Conservation (phyloP, 208 protist species). For the Crithidia thermophila region DNA sequence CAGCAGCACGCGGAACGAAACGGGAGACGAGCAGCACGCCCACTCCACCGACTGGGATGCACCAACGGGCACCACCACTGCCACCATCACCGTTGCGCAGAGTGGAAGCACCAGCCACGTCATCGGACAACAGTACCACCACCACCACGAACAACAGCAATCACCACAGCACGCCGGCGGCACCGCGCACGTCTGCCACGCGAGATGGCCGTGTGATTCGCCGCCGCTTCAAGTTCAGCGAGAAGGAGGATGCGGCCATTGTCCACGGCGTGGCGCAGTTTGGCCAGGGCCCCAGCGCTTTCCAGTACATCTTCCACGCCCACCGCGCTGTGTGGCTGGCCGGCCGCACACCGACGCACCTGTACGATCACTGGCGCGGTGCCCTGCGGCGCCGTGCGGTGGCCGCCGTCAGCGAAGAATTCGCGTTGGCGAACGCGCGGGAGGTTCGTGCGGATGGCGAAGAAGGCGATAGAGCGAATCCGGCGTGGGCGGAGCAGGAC, state of each 20-base stretch:
- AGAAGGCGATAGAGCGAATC: not conserved
- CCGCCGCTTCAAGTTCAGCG: conserved; percentile 61
- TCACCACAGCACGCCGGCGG: not conserved
- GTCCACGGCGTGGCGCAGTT: conserved; percentile 72
- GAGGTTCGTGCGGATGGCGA: not conserved
- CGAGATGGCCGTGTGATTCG: not conserved
- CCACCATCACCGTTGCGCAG: not conserved
- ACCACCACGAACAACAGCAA: not conserved
- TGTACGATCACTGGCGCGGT: conserved; percentile 89
- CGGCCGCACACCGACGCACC: conserved; percentile 55
- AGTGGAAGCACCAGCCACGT: not conserved
- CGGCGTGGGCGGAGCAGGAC: not conserved
- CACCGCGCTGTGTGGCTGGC: conserved; percentile 63
- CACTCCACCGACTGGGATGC: no score
- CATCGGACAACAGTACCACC: not conserved
- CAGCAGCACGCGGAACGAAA: not conserved
- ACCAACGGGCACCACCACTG: not conserved
- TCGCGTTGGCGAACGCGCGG: not conserved
- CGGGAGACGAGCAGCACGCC: no score
- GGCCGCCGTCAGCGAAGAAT: not conserved
- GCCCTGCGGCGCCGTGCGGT: conserved; percentile 49
- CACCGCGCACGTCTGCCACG: not conserved
- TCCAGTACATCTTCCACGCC: conserved; percentile 68
- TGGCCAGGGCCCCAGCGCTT: conserved; percentile 43
- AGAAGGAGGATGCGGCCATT: conserved; percentile 77